Conservation (phyloP, 225 moss, liverwort and hornwort species). For the Lunularia cruciata region DNA sequence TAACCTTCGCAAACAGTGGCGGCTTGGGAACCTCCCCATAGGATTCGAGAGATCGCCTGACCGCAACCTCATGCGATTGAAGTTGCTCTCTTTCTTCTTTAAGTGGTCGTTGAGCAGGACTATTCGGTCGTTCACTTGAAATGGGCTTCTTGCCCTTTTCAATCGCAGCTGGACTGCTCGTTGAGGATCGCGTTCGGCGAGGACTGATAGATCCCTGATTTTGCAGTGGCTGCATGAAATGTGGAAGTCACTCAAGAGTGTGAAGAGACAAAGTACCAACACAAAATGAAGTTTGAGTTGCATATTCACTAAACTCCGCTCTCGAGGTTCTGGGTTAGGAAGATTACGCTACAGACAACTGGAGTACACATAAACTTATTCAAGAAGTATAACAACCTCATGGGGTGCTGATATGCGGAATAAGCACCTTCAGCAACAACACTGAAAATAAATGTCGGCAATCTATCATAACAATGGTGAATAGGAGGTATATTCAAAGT, state of each 20-base stretch:
- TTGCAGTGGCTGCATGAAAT: constrained; percentile 5
- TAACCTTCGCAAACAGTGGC: constrained; percentile 17
- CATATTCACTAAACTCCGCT: too few relatives aligned
- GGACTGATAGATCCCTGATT: background rate
- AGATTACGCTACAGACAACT: too few relatives aligned
- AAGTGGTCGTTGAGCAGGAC: background rate
- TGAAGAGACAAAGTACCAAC: too few relatives aligned
- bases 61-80: background rate
- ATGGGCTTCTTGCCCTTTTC: constrained; percentile 14
- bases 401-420: too few relatives aligned
- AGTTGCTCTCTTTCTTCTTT: background rate
- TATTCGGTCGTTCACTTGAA: background rate
- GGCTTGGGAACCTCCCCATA: background rate
- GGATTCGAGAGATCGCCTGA: background rate
- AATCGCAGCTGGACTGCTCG: background rate
- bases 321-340: too few relatives aligned
- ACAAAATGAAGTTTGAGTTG: too few relatives aligned
- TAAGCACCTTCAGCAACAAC: too few relatives aligned
- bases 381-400: too few relatives aligned
- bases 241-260: background rate
- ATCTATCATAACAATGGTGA: too few relatives aligned
- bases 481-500: too few relatives aligned
- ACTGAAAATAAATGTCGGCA: too few relatives aligned
- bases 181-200: background rate
- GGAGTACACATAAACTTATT: too few relatives aligned